Base-by-base conservation (phyloP, 495 filamentous ascomycete species). In the Podospora pseudoanserina region DNA sequence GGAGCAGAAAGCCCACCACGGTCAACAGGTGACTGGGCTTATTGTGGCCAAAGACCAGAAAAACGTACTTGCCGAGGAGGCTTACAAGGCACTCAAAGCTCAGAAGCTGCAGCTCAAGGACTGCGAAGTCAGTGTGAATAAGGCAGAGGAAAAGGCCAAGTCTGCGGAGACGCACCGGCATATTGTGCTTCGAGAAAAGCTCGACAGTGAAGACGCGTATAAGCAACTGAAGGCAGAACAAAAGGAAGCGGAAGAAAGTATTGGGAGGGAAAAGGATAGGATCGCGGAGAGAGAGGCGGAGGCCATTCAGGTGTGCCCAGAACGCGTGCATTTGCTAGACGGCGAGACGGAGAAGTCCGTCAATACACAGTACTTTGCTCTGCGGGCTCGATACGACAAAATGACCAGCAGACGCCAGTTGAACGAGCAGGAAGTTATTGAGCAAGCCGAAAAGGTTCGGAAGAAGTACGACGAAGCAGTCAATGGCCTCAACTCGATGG, bases 311-410 rank as follows among this genome's bases (percentile, higher is more conserved):
- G 63, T 93, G 26, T 89, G 81, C 32, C 69, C 77, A 4, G 74
- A 73, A 55, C 86, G 93, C 54, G 86, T 94, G 67, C 75, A 84
- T 13, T 84, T 97, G 61, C 86, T 88, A 55, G 80, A 85, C 63
- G 88, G 88, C n/a, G 87, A 92, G 75, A 95, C 90, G 0, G 62
- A 80, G 5, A 70, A 78, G 4, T 87, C 84, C 57, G 78, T 97
- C 4, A 86, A 90, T 55, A 84, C 79, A 60, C 91, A 90, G 73
- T 82, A 91, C 54, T 78, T 85, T 0, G 85, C 83, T 28, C 76
- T 96, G 27, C 71, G 80, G 4, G 78, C 80, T 28, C 86, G 90
- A 62, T 75, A 91, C 66, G 81, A 79, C 58, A 66, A 63, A 34
- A 56, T 67, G 59, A 66, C 63, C n/a, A 73, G 60, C 26, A 74